A percentile compares a stretch with the other conserved stretches of the same genome.
Conservation (phyloP, 345 rosid species). For the Citrus australasica region DNA sequence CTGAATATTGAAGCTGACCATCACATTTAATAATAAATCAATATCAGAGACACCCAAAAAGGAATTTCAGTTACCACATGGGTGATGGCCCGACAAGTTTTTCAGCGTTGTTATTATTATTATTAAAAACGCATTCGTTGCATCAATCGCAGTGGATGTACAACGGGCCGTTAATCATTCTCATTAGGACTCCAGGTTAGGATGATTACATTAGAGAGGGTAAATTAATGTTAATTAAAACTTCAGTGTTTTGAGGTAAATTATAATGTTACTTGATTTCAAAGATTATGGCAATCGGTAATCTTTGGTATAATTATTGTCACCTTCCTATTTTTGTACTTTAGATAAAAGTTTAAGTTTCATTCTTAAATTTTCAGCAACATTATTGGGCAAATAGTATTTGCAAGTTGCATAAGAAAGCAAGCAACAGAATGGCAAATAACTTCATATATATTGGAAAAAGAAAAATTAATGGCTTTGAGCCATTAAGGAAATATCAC, state of each 20-base stretch:
- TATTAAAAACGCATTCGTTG: not conserved
- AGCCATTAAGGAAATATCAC: too few species aligned
- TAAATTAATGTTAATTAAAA: too few species aligned
- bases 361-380: not conserved
- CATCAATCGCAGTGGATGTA: not conserved
- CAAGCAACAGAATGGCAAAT: not conserved
- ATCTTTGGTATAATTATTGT: too few species aligned
- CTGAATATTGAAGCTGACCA: not conserved
- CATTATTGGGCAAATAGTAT: conserved; percentile 1
- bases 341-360: not conserved
- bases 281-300: not conserved
- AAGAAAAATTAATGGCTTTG: too few species aligned
- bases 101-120: too few species aligned
- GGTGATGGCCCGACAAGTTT: conserved; percentile 6
- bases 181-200: not conserved
- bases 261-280: not conserved
- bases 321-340: not conserved
- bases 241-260: not conserved
- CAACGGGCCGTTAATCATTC: not conserved
- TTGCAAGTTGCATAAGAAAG: not conserved
- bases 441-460: not conserved
- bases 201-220: not conserved
- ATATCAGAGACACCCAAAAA: not conserved
- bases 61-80: conserved; percentile 6
- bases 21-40: not conserved